Percentiles rank a stretch among this genome's conserved stretches.
Conservation (phyloP, 495 filamentous ascomycete species). For the Hypoxylon lenormandii region DNA sequence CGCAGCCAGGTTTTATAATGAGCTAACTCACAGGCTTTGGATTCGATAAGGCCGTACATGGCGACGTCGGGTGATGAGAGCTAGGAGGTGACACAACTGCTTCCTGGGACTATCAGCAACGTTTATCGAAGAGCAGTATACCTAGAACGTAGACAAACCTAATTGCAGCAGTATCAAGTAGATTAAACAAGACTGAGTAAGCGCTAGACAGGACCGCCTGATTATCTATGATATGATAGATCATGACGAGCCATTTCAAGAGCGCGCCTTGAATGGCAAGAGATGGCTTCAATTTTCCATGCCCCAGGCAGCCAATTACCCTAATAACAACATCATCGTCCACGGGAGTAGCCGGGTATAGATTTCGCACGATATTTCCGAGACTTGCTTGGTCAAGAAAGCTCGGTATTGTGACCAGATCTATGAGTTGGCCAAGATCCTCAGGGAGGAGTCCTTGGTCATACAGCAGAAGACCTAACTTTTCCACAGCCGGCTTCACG, state of each 20-base stretch:
- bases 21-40: conserved; percentile 75
- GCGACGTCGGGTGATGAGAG: conserved; percentile 82
- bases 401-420: conserved; percentile 72
- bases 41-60: conserved; percentile 89
- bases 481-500: conserved; percentile 63
- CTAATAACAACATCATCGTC: conserved; percentile 71
- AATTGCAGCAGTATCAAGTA: conserved; percentile 82
- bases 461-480: conserved; percentile 65
- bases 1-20: neutral
- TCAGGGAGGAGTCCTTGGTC: conserved; percentile 72
- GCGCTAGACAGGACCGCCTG: conserved; percentile 72
- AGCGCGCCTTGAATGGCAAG: conserved; percentile 74
- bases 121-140: conserved; percentile 38
- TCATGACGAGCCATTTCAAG: conserved; percentile 82
- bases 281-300: conserved; percentile 80
- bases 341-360: conserved; percentile 78
- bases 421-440: conserved; percentile 71
- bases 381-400: conserved; percentile 80
- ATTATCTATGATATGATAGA: conserved; percentile 79
- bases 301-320: conserved; percentile 79
- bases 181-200: conserved; percentile 83
- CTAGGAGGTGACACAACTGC: conserved; percentile 83
- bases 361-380: conserved; percentile 73
- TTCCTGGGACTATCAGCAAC: conserved; percentile 58
- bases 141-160: conserved; percentile 60